phyloP scores from a whole-genome alignment of 2,329 filamentous ascomycete genomes.

The Pseudofabraea citricarpa region DNA sequence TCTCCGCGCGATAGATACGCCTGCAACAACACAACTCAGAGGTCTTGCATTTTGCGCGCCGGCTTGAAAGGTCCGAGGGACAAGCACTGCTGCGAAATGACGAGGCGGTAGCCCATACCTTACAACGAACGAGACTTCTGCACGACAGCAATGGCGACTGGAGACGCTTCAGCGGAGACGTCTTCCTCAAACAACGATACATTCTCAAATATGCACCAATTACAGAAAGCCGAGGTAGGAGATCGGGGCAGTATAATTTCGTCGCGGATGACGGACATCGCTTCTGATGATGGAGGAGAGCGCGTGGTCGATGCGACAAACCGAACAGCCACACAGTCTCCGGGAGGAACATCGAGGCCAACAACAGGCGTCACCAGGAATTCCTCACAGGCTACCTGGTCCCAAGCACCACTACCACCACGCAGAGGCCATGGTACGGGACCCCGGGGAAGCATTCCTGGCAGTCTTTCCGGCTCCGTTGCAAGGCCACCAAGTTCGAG shows the following conservation, averaged over 20 bases:
- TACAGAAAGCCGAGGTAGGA: conserved; percentile 25
- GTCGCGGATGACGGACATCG: conserved; percentile 50
- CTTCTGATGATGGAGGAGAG: conserved; percentile 45
- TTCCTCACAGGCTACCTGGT: conserved; percentile 45
- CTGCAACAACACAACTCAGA: background rate
- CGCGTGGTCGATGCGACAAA: conserved; percentile 28
- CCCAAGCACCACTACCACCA: conserved; percentile 50
- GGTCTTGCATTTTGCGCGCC: conserved; percentile 3
- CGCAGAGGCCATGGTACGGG: conserved; percentile 38
- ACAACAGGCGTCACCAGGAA: conserved; percentile 48
- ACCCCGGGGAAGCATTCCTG: conserved; percentile 13
- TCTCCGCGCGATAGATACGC: conserved; percentile 9
- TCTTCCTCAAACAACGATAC: conserved; percentile 13
- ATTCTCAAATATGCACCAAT: conserved; percentile 14
- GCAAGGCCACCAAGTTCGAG: conserved; percentile 64
- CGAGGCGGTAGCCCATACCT: too few species aligned
- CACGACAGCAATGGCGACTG: conserved; percentile 23
- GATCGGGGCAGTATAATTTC: conserved; percentile 45
- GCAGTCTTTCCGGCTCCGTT: conserved; percentile 34
- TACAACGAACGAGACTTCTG: too few species aligned
- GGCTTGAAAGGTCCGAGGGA: conserved; percentile 12
- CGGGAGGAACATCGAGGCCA: conserved; percentile 40
- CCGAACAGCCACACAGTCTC: conserved; percentile 27
- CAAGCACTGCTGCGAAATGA: too few species aligned
- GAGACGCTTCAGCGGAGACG: conserved; percentile 13